phyloP scores from a whole-genome alignment of 2,329 filamentous ascomycete genomes.

The Pseudogymnoascus sp. region DNA sequence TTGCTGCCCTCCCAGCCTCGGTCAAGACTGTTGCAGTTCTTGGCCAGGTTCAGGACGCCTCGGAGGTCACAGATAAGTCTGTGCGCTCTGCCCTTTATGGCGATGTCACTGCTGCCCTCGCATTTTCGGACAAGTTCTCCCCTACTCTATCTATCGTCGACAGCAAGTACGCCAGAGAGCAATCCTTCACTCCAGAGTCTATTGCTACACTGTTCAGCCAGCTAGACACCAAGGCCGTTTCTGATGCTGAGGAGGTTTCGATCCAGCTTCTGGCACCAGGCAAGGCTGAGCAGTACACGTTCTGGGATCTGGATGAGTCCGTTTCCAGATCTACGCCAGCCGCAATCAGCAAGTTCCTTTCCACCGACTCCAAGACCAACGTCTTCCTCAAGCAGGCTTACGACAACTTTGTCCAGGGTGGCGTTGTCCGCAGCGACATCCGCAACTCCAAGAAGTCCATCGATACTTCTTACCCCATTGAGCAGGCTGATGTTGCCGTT shows the following conservation, averaged over 20 bases:
- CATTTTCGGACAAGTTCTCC: slow-evolving; percentile 64
- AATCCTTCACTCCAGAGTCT: slow-evolving; percentile 46
- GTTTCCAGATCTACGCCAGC: slow-evolving; percentile 55
- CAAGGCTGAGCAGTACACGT: slow-evolving; percentile 73
- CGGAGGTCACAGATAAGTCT: slow-evolving; percentile 64
- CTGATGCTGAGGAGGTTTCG: slow-evolving; percentile 37
- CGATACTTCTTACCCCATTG: slow-evolving; percentile 74
- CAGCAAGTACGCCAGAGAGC: slow-evolving; percentile 75
- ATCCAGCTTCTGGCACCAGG: slow-evolving; percentile 37
- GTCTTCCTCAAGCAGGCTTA: slow-evolving; percentile 53
- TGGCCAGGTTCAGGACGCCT: slow-evolving; percentile 72
- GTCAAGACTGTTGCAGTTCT: slow-evolving; percentile 73
- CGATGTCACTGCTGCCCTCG: slow-evolving; percentile 80
- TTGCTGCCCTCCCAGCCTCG: slow-evolving; percentile 68
- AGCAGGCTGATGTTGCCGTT: slow-evolving; percentile 68
- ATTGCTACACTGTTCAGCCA: slow-evolving; percentile 43
- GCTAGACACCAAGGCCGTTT: slow-evolving; percentile 36
- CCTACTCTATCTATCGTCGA: slow-evolving; percentile 62
- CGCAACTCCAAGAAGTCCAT: slow-evolving; percentile 74
- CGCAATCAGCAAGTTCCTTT: slow-evolving; percentile 50
- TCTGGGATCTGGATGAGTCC: slow-evolving; percentile 85
- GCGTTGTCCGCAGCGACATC: slow-evolving; percentile 74
- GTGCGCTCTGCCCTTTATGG: slow-evolving; percentile 79
- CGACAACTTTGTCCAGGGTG: slow-evolving; percentile 64
- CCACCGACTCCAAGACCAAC: slow-evolving; percentile 61